Percentiles rank a stretch among this genome's conserved stretches.
phyloP scores from a whole-genome alignment of 768 basidiomycete species.

The Lactarius sp. region DNA sequence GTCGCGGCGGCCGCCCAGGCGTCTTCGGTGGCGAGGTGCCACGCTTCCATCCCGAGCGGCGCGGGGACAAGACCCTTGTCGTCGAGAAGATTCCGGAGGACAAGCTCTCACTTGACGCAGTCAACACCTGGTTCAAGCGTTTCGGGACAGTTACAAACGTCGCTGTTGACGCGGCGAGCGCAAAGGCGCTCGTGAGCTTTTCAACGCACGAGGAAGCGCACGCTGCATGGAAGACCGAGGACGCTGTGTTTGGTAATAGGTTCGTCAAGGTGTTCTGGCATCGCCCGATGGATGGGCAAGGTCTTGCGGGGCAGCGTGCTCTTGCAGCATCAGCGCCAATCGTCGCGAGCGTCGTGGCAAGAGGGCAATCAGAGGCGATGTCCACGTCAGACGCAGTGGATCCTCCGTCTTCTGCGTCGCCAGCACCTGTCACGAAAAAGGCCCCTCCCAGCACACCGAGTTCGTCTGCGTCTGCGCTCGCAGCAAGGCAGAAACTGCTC shows the following conservation, averaged over 20 bases:
- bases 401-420: constrained; percentile 29
- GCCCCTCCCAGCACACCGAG: constrained; percentile 29
- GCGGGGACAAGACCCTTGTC: constrained; percentile 77
- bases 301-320: constrained; percentile 68
- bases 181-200: constrained; percentile 87
- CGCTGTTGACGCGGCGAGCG: constrained; percentile 67
- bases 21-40: constrained; percentile 62
- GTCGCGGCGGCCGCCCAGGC: constrained; percentile 44
- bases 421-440: constrained; percentile 37
- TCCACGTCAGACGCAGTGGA: constrained; percentile 26
- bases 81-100: constrained; percentile 92
- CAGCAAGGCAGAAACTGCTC: constrained; percentile 67
- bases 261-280: constrained; percentile 98
- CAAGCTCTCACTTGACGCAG: constrained; percentile 67
- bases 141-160: constrained; percentile 93
- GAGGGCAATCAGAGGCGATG: constrained; percentile 30
- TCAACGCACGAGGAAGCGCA: constrained; percentile 77
- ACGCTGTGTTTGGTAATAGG: constrained; percentile 90
- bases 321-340: constrained; percentile 77
- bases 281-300: constrained; percentile 87
- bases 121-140: constrained; percentile 86
- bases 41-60: constrained; percentile 60
- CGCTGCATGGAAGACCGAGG: constrained; percentile 87
- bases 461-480: constrained; percentile 47
- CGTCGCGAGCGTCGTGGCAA: constrained; percentile 56